phyloP scores from a whole-genome alignment of 179 eudicot genomes.

The Camellia oleifera region DNA sequence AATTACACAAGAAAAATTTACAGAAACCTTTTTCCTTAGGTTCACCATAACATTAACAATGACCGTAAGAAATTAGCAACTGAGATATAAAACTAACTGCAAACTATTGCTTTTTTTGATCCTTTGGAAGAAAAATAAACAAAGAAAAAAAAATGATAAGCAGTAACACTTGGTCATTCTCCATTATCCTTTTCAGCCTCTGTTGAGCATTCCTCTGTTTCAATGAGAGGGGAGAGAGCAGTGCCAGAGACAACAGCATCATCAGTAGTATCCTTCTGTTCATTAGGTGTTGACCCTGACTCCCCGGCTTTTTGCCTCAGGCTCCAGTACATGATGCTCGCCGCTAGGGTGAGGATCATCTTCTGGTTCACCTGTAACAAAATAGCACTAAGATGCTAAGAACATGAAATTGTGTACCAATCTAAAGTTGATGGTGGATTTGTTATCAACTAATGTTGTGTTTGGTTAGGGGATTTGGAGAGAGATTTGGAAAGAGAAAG shows the following conservation, averaged over 20 bases:
- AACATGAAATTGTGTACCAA: neutral
- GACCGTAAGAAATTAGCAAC: too few species aligned
- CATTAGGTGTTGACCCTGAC: conserved; percentile 33
- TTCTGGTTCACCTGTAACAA: conserved; percentile 75
- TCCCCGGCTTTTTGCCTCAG: conserved; percentile 48
- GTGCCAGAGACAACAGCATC: conserved; percentile 44
- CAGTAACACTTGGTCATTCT: conserved; percentile 1
- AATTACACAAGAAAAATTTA: conserved; percentile 17
- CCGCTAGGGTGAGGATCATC: conserved; percentile 91
- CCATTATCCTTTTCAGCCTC: neutral
- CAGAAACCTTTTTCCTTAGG: neutral
- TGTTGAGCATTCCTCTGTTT: neutral
- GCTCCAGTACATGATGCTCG: conserved; percentile 99
- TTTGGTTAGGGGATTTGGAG: too few species aligned
- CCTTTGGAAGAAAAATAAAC: neutral
- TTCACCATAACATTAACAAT: neutral
- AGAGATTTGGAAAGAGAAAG: too few species aligned
- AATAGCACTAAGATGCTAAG: neutral
- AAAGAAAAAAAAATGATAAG: neutral
- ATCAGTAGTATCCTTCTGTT: conserved; percentile 47
- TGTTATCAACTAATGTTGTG: too few species aligned
- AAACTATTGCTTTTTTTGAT: neutral
- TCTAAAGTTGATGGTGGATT: neutral
- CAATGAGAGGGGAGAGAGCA: neutral
- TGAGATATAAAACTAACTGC: neutral